Evolutionary conservation across 2,329 filamentous ascomycete species (phyloP).

Genomic region (Aspergillaceae sp.): DNA sequence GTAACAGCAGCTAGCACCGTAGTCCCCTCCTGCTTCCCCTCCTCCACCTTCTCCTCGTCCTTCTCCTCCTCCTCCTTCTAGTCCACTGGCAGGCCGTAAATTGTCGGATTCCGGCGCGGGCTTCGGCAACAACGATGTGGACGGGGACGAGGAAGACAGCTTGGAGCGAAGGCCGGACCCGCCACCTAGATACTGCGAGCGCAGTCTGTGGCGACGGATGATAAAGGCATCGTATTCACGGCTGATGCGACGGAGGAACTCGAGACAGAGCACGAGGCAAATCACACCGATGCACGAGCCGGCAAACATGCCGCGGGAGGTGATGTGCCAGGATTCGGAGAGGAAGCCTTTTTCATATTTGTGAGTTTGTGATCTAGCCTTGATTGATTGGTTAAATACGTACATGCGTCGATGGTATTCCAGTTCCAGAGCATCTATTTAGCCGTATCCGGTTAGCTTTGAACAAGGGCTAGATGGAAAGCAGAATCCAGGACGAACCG

Average conservation of each 20-base stretch:
- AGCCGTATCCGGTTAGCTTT: neutral
- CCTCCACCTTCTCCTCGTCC: no score
- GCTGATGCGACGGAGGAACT: slow-evolving; percentile 59
- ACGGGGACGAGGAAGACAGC: neutral
- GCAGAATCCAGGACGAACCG: slow-evolving; percentile 10
- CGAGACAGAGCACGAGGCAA: slow-evolving; percentile 63
- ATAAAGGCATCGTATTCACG: slow-evolving; percentile 67
- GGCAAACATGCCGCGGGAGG: slow-evolving; percentile 62
- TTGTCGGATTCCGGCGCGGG: no score
- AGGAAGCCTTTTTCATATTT: slow-evolving; percentile 51
- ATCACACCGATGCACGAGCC: slow-evolving; percentile 72
- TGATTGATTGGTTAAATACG: neutral
- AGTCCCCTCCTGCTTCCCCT: no score
- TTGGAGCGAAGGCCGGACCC: neutral
- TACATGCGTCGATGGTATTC: slow-evolving; percentile 59
- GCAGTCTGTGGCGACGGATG: slow-evolving; percentile 41
- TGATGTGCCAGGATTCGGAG: slow-evolving; percentile 60
- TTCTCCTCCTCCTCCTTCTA: no score
- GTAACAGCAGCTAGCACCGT: no score
- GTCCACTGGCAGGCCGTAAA: no score
- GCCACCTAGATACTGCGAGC: slow-evolving; percentile 14
- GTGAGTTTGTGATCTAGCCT: neutral
- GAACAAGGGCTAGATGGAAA: no score
- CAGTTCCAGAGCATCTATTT: slow-evolving; percentile 57
- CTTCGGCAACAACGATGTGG: neutral